Conservation (phyloP, 306 rosid species). For the Calophaca sinica region DNA sequence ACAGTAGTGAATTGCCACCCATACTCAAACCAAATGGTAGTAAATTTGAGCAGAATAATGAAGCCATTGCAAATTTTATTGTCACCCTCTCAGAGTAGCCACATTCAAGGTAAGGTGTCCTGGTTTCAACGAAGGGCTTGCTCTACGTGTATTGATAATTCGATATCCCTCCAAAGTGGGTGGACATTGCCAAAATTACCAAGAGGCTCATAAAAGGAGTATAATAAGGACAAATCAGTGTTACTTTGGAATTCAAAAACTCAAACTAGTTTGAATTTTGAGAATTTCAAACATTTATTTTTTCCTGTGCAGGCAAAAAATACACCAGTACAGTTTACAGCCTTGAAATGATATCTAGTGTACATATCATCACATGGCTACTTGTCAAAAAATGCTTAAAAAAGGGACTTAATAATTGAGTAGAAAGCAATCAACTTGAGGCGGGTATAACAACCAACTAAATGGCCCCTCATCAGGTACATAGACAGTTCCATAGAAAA, state of each 20-base stretch:
- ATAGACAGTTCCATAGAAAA: slow-evolving; percentile 21
- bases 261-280: slow-evolving; percentile 25
- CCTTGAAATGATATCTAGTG: slow-evolving; percentile 1
- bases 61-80: slow-evolving; percentile 25
- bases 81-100: neutral
- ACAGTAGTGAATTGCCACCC: neutral
- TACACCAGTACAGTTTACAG: neutral
- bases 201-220: slow-evolving; percentile 19
- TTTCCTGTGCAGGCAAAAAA: slow-evolving; percentile 6
- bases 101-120: slow-evolving; percentile 6
- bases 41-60: slow-evolving; percentile 24
- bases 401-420: neutral
- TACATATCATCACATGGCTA: slow-evolving; percentile 25
- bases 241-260: slow-evolving; percentile 20
- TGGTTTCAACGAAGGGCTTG: slow-evolving; percentile 21
- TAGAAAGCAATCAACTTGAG: slow-evolving; percentile 12
- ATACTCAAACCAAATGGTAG: neutral
- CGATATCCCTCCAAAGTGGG: slow-evolving; percentile 18
- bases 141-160: neutral
- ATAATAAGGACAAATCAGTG: slow-evolving; percentile 3
- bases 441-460: slow-evolving; percentile 24
- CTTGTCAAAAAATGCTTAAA: slow-evolving; percentile 21
- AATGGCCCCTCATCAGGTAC: slow-evolving; percentile 29
- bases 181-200: slow-evolving; percentile 26
- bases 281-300: neutral